phyloP scores from a whole-genome alignment of 1,139 yeast genomes.

The Pichia sp. region DNA sequence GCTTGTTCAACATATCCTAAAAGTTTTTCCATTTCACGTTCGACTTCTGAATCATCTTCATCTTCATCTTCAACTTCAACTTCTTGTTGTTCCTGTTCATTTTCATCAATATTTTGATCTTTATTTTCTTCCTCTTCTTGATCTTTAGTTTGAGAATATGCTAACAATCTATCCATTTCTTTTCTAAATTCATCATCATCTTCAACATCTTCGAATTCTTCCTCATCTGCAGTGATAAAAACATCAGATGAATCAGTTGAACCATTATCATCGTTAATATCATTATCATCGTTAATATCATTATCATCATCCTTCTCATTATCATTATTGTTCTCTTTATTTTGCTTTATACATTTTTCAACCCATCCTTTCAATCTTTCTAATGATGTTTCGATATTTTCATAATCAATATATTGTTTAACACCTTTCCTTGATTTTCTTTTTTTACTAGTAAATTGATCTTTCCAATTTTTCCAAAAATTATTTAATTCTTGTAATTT shows the following conservation, averaged over 20 bases:
- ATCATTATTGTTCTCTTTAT: background rate
- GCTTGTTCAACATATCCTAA: slow-evolving; percentile 8
- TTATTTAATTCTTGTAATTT: slow-evolving; percentile 9
- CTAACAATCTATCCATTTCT: slow-evolving; percentile 10
- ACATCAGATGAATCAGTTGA: background rate
- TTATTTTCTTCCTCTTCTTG: slow-evolving; percentile 1
- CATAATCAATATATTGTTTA: slow-evolving; percentile 7
- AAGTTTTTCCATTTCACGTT: slow-evolving; percentile 12
- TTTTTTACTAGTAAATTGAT: slow-evolving; percentile 10
- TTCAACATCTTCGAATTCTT: slow-evolving; percentile 4
- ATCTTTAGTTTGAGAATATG: slow-evolving; percentile 1
- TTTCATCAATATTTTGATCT: background rate
- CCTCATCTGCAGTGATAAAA: background rate
- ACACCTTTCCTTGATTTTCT: slow-evolving; percentile 4
- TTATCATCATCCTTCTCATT: background rate
- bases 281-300: background rate
- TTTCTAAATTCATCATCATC: slow-evolving; percentile 10
- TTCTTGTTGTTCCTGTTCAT: background rate
- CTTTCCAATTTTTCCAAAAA: slow-evolving; percentile 14
- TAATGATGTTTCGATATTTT: slow-evolving; percentile 2
- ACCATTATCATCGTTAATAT: background rate
- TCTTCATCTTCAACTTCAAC: slow-evolving; percentile 5
- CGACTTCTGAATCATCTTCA: slow-evolving; percentile 14
- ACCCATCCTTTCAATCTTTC: background rate
- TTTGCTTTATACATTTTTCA: background rate